A percentile compares a stretch with the other conserved stretches of the same genome.
Evolutionary conservation across 73 alveolate species (phyloP).

Genomic region (Paramecium primaurelia): DNA sequence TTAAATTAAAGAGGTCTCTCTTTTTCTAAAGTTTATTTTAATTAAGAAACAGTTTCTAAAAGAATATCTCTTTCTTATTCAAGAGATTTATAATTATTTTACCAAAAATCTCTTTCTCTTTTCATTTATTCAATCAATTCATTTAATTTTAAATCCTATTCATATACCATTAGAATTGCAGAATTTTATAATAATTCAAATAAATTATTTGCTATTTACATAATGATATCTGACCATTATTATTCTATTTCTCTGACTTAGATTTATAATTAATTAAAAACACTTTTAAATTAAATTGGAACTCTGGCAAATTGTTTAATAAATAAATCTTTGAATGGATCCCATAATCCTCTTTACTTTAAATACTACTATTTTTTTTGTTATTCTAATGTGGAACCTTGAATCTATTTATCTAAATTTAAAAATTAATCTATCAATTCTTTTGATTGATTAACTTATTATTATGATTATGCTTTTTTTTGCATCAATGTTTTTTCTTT

Average conservation of each 20-base stretch:
- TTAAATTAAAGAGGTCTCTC: background rate
- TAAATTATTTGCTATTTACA: background rate
- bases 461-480: background rate
- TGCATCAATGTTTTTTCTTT: background rate
- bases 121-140: conserved; percentile 10
- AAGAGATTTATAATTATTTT: background rate
- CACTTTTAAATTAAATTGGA: background rate
- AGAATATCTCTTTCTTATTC: conserved; percentile 44
- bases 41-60: conserved; percentile 16
- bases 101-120: conserved; percentile 46
- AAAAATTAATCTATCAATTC: background rate
- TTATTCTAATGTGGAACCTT: background rate
- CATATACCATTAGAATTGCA: conserved; percentile 3
- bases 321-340: background rate
- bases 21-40: background rate
- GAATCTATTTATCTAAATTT: background rate
- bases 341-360: conserved; percentile 13
- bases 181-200: conserved; percentile 4
- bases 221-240: background rate
- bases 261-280: background rate
- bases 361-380: background rate
- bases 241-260: background rate
- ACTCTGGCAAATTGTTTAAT: background rate
- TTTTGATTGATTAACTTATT: background rate
- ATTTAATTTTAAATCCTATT: background rate